phyloP scores from a whole-genome alignment of 306 rosid species.

The Astragalus glycyphyllos region DNA sequence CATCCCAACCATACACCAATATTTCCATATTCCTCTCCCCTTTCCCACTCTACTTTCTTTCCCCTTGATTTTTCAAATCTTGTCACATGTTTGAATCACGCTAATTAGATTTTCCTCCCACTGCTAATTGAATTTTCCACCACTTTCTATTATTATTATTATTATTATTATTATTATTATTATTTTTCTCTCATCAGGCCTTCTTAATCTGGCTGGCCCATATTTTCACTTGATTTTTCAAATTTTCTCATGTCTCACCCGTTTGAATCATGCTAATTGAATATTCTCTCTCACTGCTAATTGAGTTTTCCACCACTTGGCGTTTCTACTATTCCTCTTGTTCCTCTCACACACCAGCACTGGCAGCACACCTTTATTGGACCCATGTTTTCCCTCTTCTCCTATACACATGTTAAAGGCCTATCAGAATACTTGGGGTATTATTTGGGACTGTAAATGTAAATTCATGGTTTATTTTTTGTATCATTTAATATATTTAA shows the following conservation, averaged over 20 bases:
- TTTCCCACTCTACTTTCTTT: neutral
- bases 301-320: neutral
- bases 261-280: neutral
- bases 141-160: constrained; percentile 3
- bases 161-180: neutral
- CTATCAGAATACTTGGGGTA: neutral
- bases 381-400: neutral
- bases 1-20: neutral
- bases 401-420: neutral
- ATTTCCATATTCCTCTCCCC: neutral
- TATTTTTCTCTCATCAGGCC: neutral
- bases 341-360: constrained; percentile 24
- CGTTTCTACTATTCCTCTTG: constrained; percentile 4
- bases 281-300: neutral
- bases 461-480: constrained; percentile 2
- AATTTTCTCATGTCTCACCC: neutral
- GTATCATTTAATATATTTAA: constrained; percentile 1
- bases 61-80: neutral
- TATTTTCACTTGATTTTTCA: neutral
- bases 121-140: neutral
- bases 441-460: constrained; percentile 3
- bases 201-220: no score
- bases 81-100: neutral
- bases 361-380: neutral
- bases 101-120: neutral